Base-by-base conservation (phyloP, 2,329 filamentous ascomycete species). In the Calonectria pseudoturangicola region DNA sequence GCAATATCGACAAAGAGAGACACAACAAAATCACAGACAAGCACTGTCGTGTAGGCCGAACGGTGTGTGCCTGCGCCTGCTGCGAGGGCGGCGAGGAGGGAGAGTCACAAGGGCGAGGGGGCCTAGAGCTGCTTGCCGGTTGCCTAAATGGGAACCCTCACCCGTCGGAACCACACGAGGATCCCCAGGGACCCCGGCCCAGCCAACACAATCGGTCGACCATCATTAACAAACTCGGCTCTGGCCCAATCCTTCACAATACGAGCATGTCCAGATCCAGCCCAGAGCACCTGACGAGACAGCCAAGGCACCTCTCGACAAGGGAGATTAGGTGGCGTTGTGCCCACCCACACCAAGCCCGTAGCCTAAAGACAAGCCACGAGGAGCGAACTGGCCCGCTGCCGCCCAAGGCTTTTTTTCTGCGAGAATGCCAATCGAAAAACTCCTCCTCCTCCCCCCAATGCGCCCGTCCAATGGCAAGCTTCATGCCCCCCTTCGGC, bases 311-410 rank as follows among this genome's bases (percentile, higher is more conserved):
- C 27, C 67, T 36, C 7, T 63, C 47, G n/a, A 15, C 50, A 65
- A 13, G 50, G 51, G 39, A 66, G 43, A 60, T 66, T 70, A 62
- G 62, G 68, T 70, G 68, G 68, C 68, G 68, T 45, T 27, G 33
- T 56, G 39, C 25, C 66, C 45, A 68, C 33, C 45, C 36, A 48
- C 64, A 66, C 64, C 43, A 68, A 27, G 25, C 41, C 33, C 16
- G 30, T 45, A 13, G 47, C 18, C 15, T 47, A 33, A 43, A 66
- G 12, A 21, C 68, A 70, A 70, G 67, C 68, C 68, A 70, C 68
- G 65, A 39, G 60, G 36, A 36, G 36, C 18, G 33, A 43, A 58
- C 41, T 18, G n/a, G 51, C 18, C 33, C 12, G 21, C 33, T 18
- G 25, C 50, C 51, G 41, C 41, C 15, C 30, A 68, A 33, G 45